Conservation (phyloP, 805 yeast species). For the Candida endomychidarum region DNA sequence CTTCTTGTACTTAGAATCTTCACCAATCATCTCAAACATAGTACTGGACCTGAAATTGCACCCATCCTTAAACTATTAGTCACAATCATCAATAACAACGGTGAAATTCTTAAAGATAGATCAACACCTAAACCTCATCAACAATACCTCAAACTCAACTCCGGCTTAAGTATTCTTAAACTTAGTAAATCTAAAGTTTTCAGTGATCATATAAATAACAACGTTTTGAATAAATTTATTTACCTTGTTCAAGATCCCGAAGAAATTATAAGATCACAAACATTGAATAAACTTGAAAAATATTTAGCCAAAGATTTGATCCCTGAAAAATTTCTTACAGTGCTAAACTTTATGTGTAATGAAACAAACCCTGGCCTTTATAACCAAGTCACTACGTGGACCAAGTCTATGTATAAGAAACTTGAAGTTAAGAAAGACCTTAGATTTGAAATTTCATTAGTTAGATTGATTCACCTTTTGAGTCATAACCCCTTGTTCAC, state of each 20-base stretch:
- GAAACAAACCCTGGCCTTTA: constrained; percentile 62
- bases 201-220: constrained; percentile 52
- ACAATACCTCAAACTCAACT: constrained; percentile 61
- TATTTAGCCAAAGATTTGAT: constrained; percentile 51
- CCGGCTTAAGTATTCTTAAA: constrained; percentile 65
- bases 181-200: constrained; percentile 56
- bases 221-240: constrained; percentile 51
- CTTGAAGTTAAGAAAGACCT: constrained; percentile 37
- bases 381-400: constrained; percentile 64
- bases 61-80: constrained; percentile 68
- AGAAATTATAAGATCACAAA: constrained; percentile 51
- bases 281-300: constrained; percentile 51
- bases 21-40: constrained; percentile 13
- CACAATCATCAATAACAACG: constrained; percentile 70
- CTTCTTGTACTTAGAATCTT: constrained; percentile 6
- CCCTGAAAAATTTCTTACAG: constrained; percentile 64
- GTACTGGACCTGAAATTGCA: constrained; percentile 40
- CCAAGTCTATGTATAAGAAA: constrained; percentile 54
- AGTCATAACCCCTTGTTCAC: constrained; percentile 64
- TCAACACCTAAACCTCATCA: constrained; percentile 63
- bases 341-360: constrained; percentile 71
- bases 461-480: constrained; percentile 65
- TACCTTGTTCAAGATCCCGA: constrained; percentile 68
- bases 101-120: constrained; percentile 62
- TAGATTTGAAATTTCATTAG: constrained; percentile 63